Percentiles rank a stretch among this genome's conserved stretches.
Conservation (phyloP, 2,329 filamentous ascomycete species). For the Thermothelomyces thermophilus region DNA sequence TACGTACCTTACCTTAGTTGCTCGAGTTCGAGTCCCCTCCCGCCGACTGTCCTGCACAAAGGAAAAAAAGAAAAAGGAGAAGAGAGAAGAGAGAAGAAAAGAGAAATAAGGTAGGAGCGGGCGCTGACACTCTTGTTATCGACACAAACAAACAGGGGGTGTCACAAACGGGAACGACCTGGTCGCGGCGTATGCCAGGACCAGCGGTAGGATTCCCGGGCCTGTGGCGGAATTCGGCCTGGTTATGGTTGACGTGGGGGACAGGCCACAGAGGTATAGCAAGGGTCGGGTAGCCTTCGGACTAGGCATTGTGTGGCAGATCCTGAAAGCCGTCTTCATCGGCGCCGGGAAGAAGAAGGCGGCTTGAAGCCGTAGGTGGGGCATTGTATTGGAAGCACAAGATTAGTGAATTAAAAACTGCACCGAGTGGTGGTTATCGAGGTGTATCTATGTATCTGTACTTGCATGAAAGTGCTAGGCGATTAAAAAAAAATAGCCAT, state of each 20-base stretch:
- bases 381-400: no score
- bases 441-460: not conserved
- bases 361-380: not conserved
- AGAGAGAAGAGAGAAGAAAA: no score
- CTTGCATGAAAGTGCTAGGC: no score
- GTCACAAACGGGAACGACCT: slow-evolving; percentile 52
- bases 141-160: slow-evolving; percentile 34
- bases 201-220: slow-evolving; percentile 37
- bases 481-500: no score
- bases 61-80: no score
- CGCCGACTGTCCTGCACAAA: not conserved
- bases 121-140: not conserved
- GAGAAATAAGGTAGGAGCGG: no score
- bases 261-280: slow-evolving; percentile 39
- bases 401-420: no score
- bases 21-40: no score
- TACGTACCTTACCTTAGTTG: slow-evolving; percentile 28
- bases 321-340: slow-evolving; percentile 33
- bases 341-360: slow-evolving; percentile 19
- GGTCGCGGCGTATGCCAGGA: slow-evolving; percentile 44
- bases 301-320: slow-evolving; percentile 33
- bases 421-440: not conserved
- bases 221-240: slow-evolving; percentile 40
- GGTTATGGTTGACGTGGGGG: slow-evolving; percentile 42
- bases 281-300: slow-evolving; percentile 31